Evolutionary conservation across 306 rosid genomes (phyloP).

Genomic region (Crataegus laevigata): DNA sequence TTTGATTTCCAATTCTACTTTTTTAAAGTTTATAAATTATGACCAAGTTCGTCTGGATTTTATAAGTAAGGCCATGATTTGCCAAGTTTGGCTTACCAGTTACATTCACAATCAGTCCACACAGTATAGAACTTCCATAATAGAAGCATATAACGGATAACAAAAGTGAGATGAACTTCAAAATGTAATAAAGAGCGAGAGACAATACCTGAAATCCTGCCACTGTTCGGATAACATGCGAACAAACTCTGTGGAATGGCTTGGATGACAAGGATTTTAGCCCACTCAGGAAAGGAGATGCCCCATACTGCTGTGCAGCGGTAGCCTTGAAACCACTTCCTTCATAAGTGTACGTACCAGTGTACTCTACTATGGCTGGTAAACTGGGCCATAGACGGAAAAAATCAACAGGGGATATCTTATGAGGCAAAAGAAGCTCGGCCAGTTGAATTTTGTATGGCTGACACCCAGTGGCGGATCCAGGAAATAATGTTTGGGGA

Average conservation of each 20-base stretch:
- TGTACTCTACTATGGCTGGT: constrained; percentile 84
- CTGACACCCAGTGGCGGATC: too few relatives aligned
- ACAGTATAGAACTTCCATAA: neutral
- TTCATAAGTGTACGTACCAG: constrained; percentile 92
- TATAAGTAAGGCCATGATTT: neutral
- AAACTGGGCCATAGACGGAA: constrained; percentile 98
- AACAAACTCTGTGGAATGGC: constrained; percentile 97
- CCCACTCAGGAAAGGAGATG: constrained; percentile 95
- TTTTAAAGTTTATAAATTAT: neutral
- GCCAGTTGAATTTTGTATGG: constrained; percentile 91
- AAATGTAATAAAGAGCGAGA: neutral
- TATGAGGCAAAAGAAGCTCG: constrained; percentile 84
- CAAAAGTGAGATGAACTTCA: neutral
- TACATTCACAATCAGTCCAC: neutral
- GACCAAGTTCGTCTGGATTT: neutral
- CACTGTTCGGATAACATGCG: constrained; percentile 88
- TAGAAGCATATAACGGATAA: neutral
- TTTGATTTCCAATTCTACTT: neutral
- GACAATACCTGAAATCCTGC: constrained; percentile 87
- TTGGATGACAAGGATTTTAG: constrained; percentile 83
- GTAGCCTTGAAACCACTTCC: constrained; percentile 99
- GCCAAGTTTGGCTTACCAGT: neutral
- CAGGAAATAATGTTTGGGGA: too few relatives aligned
- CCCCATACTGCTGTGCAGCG: constrained; percentile 96
- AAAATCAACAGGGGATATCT: constrained; percentile 91